Evolutionary conservation across 352 stramenopile genomes (phyloP).

Genomic region (Pythium aquatile): DNA sequence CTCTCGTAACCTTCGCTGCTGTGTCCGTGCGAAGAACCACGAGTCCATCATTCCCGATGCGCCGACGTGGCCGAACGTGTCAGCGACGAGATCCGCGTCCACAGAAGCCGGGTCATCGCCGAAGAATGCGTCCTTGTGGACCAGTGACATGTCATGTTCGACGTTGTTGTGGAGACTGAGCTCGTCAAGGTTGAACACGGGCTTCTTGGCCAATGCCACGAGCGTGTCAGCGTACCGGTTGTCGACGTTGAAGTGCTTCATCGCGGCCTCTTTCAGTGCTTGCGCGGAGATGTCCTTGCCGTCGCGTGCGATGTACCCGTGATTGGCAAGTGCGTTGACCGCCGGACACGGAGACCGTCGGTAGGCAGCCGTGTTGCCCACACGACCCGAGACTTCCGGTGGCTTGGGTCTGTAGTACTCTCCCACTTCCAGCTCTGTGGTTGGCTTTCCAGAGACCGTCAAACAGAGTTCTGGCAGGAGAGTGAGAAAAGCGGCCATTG

Average conservation of each 20-base stretch:
- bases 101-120: constrained; percentile 32
- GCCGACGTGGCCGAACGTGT: constrained; percentile 27
- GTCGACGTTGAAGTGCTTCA: constrained; percentile 38
- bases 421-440: constrained; percentile 9
- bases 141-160: constrained; percentile 52
- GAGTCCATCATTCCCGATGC: not conserved
- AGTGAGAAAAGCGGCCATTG: not conserved
- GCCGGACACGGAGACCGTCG: constrained; percentile 39
- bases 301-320: constrained; percentile 41
- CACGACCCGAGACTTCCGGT: constrained; percentile 14
- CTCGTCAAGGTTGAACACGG: constrained; percentile 35
- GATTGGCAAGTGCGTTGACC: constrained; percentile 53
- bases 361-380: constrained; percentile 3
- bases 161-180: constrained; percentile 42
- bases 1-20: not conserved
- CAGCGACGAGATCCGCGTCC: constrained; percentile 29
- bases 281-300: constrained; percentile 36
- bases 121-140: constrained; percentile 38
- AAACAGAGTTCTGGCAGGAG: not conserved
- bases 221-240: constrained; percentile 25
- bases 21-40: not conserved
- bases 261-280: constrained; percentile 22
- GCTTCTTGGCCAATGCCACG: constrained; percentile 24
- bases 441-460: not conserved
- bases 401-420: constrained; percentile 18